These are phyloP conservation scores for Fusarium temperatum DNA, from an alignment of 2,329 filamentous ascomycete species.

Conservation along the genomic window DNA sequence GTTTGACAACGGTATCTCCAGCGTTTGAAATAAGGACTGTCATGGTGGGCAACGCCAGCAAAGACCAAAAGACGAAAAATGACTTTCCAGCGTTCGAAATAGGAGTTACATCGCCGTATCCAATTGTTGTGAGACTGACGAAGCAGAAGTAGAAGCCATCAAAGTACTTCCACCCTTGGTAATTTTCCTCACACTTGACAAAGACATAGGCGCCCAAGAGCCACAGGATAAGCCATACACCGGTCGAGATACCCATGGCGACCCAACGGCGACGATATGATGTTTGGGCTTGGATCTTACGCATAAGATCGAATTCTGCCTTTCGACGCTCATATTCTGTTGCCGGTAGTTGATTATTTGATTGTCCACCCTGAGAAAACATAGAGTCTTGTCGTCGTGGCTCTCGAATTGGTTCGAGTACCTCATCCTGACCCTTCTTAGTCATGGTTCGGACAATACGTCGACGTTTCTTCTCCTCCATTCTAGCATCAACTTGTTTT, in stretches of 20 bases:
- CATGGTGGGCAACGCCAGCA: constrained; percentile 87
- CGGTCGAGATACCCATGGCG: constrained; percentile 72
- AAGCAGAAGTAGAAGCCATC: constrained; percentile 87
- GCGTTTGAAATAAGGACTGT: constrained; percentile 87
- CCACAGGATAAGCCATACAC: constrained; percentile 80
- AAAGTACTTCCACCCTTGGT: constrained; percentile 78
- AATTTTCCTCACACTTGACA: constrained; percentile 58
- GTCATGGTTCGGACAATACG: constrained; percentile 57
- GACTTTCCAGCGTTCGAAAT: constrained; percentile 80
- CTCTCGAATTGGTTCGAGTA: constrained; percentile 60
- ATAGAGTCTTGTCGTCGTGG: constrained; percentile 8
- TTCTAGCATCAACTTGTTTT: constrained; percentile 62
- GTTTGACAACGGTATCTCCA: constrained; percentile 81
- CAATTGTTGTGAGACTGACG: constrained; percentile 83
- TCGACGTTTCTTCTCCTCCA: constrained; percentile 68
- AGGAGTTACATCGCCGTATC: constrained; percentile 84
- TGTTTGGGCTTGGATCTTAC: constrained; percentile 76
- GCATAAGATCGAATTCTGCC: constrained; percentile 82
- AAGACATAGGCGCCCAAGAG: constrained; percentile 82
- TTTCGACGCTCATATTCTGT: constrained; percentile 69
- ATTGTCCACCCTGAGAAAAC: not conserved
- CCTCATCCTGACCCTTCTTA: constrained; percentile 54
- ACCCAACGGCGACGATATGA: constrained; percentile 76
- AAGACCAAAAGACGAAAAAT: constrained; percentile 93
- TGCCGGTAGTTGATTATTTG: constrained; percentile 20